A percentile compares a stretch with the other conserved stretches of the same genome.
These are phyloP conservation scores for Aspergillus avenaceus DNA, from an alignment of 495 filamentous ascomycete species.

Conservation along the genomic window DNA sequence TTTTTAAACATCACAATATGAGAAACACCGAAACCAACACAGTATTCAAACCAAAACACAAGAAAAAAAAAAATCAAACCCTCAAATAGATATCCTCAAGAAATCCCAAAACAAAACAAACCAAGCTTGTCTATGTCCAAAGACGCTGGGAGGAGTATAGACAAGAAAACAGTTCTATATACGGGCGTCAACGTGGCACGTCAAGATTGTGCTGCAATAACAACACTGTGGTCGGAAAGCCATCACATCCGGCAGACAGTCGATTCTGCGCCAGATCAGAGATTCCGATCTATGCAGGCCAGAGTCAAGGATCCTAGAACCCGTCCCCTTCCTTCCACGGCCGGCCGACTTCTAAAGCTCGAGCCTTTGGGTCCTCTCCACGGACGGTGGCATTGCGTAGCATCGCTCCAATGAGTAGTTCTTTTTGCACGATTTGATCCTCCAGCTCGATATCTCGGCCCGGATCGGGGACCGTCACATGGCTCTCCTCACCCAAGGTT, in stretches of 20 bases:
- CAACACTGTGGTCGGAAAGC: background rate
- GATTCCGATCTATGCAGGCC: too few species aligned
- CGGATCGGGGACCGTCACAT: constrained; percentile 33
- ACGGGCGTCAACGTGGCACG: background rate
- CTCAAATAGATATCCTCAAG: background rate
- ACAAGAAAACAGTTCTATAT: background rate
- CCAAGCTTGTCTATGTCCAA: background rate
- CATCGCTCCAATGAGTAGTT: constrained; percentile 31
- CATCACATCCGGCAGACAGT: background rate
- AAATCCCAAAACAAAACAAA: background rate
- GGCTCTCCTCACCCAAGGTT: constrained; percentile 24
- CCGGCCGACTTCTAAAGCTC: constrained; percentile 51
- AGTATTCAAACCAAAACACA: background rate
- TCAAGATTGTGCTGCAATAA: background rate
- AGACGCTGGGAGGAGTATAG: constrained; percentile 1
- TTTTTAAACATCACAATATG: background rate
- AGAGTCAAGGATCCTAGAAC: too few species aligned
- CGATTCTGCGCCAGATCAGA: background rate
- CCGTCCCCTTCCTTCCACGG: constrained; percentile 51
- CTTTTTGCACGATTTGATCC: constrained; percentile 22
- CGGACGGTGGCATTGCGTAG: constrained; percentile 41
- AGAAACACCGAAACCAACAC: background rate
- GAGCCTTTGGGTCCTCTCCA: constrained; percentile 46
- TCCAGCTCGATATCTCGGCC: constrained; percentile 27
- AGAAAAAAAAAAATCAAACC: background rate